These are phyloP conservation scores for Backusella westeae DNA, from an alignment of 192 early-diverging fungal species.

Conservation along the genomic window DNA sequence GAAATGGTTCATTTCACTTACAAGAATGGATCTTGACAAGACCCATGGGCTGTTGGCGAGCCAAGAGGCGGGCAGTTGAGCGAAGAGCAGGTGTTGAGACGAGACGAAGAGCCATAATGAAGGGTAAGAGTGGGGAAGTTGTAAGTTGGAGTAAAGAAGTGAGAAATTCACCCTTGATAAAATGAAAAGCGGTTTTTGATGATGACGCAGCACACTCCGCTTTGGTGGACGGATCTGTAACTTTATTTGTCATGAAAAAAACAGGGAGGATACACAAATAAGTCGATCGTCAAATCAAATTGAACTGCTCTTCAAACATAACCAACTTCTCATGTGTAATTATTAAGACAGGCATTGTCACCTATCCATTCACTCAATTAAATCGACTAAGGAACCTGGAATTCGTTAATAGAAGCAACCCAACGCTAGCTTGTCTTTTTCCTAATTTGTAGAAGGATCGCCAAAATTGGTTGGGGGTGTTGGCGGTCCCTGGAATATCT, in stretches of 20 bases:
- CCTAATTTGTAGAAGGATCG: not conserved
- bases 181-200: not conserved
- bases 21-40: constrained; percentile 35
- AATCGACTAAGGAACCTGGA: not conserved
- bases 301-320: not conserved
- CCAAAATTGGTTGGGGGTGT: not conserved
- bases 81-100: constrained; percentile 26
- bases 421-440: not conserved
- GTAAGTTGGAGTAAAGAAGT: constrained; percentile 5
- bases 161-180: constrained; percentile 5
- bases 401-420: not conserved
- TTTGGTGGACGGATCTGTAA: not conserved
- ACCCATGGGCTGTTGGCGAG: constrained; percentile 32
- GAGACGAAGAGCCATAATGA: constrained; percentile 31
- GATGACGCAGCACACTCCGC: constrained; percentile 5
- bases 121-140: constrained; percentile 1
- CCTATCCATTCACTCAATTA: not conserved
- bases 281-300: not conserved
- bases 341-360: not conserved
- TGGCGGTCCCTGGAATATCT: not conserved
- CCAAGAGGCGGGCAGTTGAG: constrained; percentile 15
- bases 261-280: not conserved
- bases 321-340: not conserved
- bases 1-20: constrained; percentile 9
- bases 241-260: not conserved